Evolutionary conservation across 345 rosid genomes (phyloP), one percentile per base, ranked within the genome.

Genomic region (Aurinia saxatilis): DNA sequence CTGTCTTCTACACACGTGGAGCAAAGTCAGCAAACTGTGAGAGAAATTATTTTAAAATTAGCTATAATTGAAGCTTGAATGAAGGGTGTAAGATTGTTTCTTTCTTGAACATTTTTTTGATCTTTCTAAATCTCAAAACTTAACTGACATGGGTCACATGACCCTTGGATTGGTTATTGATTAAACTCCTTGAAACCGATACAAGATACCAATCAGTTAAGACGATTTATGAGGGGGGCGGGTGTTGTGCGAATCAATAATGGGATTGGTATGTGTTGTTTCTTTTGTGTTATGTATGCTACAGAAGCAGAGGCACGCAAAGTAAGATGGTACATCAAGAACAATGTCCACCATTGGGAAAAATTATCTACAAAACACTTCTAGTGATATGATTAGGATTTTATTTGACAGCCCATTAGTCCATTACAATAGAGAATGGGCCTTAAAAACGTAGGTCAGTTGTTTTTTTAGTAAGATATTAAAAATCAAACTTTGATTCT

Each of bases 41-140:
- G 45, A n/a, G 36, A 55, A 53, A 44, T n/a, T 9, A n/a, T 62
- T 50, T 59, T n/a, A 3, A 39, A 49, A 7, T 7, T 19, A 30
- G 40, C 74, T 49, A 63, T 70, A 21, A 70, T 63, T 56, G 69
- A 55, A 63, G 57, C 55, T 52, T 44, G 61, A 45, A 36, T 27
- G 41, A 36, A 44, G 27, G 68, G 57, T 55, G 50, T 34, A 33
- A 60, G 52, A 30, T 29, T 49, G 52, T 62, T 67, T 66, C 65
- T 70, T 74, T 47, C 68, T 70, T 77, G 66, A 65, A 67, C 70
- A 53, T 47, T 34, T 62, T 63, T 66, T 40, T 60, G n/a, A 50
- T 52, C 27, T 56, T 45, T 55, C 30, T 37, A 47, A 8, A 38
- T 46, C 42, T 70, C 17, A 23, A 36, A 16, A 35, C 7, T 38